phyloP scores from a whole-genome alignment of 2,329 filamentous ascomycete genomes.

The Calonectria naviculata region DNA sequence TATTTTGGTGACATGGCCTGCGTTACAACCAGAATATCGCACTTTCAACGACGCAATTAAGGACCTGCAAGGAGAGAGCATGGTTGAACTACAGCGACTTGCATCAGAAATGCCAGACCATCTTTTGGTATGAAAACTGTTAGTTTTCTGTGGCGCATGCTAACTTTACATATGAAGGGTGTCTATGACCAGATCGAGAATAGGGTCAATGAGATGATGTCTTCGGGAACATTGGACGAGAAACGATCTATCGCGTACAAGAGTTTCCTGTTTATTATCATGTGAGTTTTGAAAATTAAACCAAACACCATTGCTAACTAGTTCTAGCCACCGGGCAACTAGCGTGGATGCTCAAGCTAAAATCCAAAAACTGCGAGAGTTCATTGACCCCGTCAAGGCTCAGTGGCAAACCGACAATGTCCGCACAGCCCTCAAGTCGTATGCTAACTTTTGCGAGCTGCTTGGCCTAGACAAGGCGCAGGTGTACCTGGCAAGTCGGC shows the following conservation, averaged over 20 bases:
- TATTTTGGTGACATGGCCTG: slow-evolving; percentile 85
- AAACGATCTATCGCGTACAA: slow-evolving; percentile 87
- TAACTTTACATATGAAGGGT: slow-evolving; percentile 55
- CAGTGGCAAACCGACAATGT: slow-evolving; percentile 83
- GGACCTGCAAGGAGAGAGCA: slow-evolving; percentile 85
- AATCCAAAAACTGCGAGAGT: slow-evolving; percentile 77
- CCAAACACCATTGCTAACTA: slow-evolving; percentile 21
- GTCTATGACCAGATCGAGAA: slow-evolving; percentile 90
- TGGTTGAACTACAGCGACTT: slow-evolving; percentile 87
- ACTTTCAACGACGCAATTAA: slow-evolving; percentile 90
- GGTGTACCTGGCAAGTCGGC: slow-evolving; percentile 78
- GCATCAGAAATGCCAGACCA: slow-evolving; percentile 93
- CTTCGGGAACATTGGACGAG: slow-evolving; percentile 79
- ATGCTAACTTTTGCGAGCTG: slow-evolving; percentile 81
- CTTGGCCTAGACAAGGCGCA: slow-evolving; percentile 85
- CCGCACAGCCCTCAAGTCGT: slow-evolving; percentile 75
- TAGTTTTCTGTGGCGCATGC: not conserved
- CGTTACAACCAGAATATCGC: slow-evolving; percentile 75
- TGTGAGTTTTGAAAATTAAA: slow-evolving; percentile 59
- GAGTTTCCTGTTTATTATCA: slow-evolving; percentile 93
- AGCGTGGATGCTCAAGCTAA: slow-evolving; percentile 79
- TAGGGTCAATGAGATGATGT: slow-evolving; percentile 84
- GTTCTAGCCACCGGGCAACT: slow-evolving; percentile 78
- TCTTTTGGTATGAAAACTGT: slow-evolving; percentile 69
- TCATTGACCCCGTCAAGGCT: slow-evolving; percentile 83